Base-by-base conservation (phyloP, 2,329 filamentous ascomycete species). In the Fusarium anguioides region DNA sequence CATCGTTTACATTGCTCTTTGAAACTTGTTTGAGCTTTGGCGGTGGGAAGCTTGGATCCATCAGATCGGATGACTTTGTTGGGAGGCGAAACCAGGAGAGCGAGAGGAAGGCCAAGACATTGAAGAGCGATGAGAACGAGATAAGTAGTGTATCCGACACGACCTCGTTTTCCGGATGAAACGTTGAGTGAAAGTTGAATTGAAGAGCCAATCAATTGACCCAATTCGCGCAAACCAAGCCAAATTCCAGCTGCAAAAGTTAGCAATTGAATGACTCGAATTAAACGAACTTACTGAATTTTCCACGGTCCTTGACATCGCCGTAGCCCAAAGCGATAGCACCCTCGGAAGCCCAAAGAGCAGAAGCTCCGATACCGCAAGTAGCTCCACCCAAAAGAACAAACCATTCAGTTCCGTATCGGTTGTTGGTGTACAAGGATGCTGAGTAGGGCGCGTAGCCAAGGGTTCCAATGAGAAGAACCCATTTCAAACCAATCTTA, bases 341-440 rank as follows among this genome's bases (percentile, higher is more conserved):
- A 12, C 82, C 83, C 66, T 86, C 83, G 9, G 80, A 80, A 1
- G 82, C 82, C 83, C 83, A 86, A 63, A 85, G 81, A 2, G 84
- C 75, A 3, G 81, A 82, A 1, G 83, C 83, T 0, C 76, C 81
- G n/a, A 84, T 72, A 18, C 83, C 83, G 61, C 83, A 85, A 5
- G 80, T 77, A 0, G 80, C 82, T 8, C 82, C 81, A 6, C 83
- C 83, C 6, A 86, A 70, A 0, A 84, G 75, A 4, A 86, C 82
- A 41, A 86, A 81, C 84, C 83, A 86, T 17, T 80, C 81, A 40
- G 81, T 82, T 7, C 84, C 84, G 55, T 80, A 84, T 5, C 82
- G 76, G 71, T 85, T 84, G 65, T 84, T 84, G 54, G 78, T 80
- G 66, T 86, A 86, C 1, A 86, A 74, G 1, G 81, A 78, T 3